Base-by-base conservation (phyloP, 306 rosid species). In the Prunus mira region DNA sequence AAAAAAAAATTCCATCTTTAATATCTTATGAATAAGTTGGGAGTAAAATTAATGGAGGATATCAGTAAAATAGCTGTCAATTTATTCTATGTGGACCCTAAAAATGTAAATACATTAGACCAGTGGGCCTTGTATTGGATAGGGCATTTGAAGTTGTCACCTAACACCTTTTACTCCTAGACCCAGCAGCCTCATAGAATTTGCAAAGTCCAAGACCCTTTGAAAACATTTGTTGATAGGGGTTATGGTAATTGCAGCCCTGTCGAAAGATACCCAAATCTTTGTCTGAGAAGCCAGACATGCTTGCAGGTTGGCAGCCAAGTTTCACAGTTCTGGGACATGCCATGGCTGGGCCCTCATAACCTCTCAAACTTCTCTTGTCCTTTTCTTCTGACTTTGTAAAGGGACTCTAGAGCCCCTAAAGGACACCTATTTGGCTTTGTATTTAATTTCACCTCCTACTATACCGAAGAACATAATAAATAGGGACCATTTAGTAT, bases 221-320 rank as follows among this genome's bases (percentile, higher is more conserved):
- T 69, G 50, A 57, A 74, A 47, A 51, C 56, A 15, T 57, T 57
- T 41, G 79, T 67, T 57, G 83, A 85, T 76, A 41, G 51, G 72
- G 55, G 49, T 38, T 38, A 81, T 67, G 82, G 73, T 77, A 74
- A 62, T 32, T 30, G 77, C 28, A 57, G 38, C 72, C 45, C 90
- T 86, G 92, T 79, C 2, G 79, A 86, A 89, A 88, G 96, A 91
- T 93, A 82, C 89, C 85, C 91, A 91, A 86, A 89, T 87, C 92
- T 86, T 87, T 86, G 91, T 91, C 93, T 88, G 87, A 72, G 74
- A 66, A 81, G 72, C 41, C 89, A 83, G 91, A 85, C 88, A 88
- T 87, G 82, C 86, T 73, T 58, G 84, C 89, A 80, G 85, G 13
- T 64, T 76, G 71, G 88, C 89, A 77, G 86, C 89, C 82, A 84